phyloP scores from a whole-genome alignment of 163 green algal species.

The Chlamydomonas reinhardtii region DNA sequence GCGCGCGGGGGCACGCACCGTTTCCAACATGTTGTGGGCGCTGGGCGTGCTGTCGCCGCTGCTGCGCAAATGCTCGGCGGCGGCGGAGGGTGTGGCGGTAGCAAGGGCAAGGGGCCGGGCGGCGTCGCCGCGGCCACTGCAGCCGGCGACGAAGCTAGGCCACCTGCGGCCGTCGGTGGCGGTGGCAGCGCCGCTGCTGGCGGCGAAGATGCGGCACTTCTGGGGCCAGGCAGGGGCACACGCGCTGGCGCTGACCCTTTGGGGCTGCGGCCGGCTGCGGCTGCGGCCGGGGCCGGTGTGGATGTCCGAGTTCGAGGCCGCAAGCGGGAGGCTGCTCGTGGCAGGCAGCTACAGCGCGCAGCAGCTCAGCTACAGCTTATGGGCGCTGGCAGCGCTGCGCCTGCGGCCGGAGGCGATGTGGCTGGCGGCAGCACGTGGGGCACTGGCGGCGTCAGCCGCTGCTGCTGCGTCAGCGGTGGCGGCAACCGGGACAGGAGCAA shows the following conservation, averaged over 20 bases:
- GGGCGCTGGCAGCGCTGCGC: conserved; percentile 50
- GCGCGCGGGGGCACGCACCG: conserved; percentile 10
- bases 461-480: background rate
- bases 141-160: background rate
- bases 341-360: background rate
- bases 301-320: conserved; percentile 25
- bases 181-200: background rate
- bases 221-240: conserved; percentile 1
- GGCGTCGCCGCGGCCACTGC: background rate
- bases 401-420: conserved; percentile 43
- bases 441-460: background rate
- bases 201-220: conserved; percentile 38
- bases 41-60: conserved; percentile 46
- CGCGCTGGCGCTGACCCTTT: conserved; percentile 25
- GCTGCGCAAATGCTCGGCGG: background rate
- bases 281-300: conserved; percentile 28
- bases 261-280: conserved; percentile 32
- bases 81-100: too few relatives aligned
- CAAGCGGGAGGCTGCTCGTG: conserved; percentile 26
- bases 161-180: background rate
- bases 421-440: conserved; percentile 28
- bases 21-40: conserved; percentile 58
- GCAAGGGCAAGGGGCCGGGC: too few relatives aligned
- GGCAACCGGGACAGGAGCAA: background rate
- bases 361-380: conserved; percentile 50